Base-by-base conservation (phyloP, 2,329 filamentous ascomycete genomes). In the Cladosporium oxysporum region DNA sequence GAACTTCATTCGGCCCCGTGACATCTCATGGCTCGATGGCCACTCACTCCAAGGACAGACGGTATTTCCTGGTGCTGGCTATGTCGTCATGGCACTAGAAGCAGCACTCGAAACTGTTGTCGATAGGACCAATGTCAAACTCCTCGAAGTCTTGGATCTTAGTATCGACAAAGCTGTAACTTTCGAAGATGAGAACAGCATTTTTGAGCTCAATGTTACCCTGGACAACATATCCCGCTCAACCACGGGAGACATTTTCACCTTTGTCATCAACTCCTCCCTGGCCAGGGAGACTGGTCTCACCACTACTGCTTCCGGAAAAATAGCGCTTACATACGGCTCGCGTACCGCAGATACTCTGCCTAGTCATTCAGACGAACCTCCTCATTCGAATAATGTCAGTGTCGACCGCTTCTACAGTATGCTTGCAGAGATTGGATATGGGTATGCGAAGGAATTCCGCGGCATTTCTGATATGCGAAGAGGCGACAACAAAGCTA, bases 131-230 rank as follows among this genome's bases (percentile, higher is more conserved):
- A 31, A 8, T 31, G 29, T 31, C 29, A 31, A 31, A 31, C 35
- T 62, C 5, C 8, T 73, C 12, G 66, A 66, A 12, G 41, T 73
- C 14, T 23, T 57, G 6, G 64, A 72, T 29, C 18, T 73, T 21
- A 35, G 53, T 12, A 71, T 73, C 55, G 44, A 26, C 11, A 65
- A 64, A 12, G 65, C 71, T 1, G 3, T 74, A 18, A 37, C 65
- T 0, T 69, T 74, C 16, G 53, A 62, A 16, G 49, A 68, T 2
- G 62, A 67, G 8, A 26, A 12, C 26, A 18, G n/a, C n/a, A n/a
- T n/a, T 44, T 5, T 44, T n/a, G 41, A 44, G 41, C 41, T 44
- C 41, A 44, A 44, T 14, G 14, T 44, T 11, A 44, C 12, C 11
- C 41, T 44, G 14, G 41, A 44, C 5, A 14, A 5, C 4, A 44